Base-by-base conservation (phyloP, 352 stramenopile genomes). In the Globisporangium okanoganense region DNA sequence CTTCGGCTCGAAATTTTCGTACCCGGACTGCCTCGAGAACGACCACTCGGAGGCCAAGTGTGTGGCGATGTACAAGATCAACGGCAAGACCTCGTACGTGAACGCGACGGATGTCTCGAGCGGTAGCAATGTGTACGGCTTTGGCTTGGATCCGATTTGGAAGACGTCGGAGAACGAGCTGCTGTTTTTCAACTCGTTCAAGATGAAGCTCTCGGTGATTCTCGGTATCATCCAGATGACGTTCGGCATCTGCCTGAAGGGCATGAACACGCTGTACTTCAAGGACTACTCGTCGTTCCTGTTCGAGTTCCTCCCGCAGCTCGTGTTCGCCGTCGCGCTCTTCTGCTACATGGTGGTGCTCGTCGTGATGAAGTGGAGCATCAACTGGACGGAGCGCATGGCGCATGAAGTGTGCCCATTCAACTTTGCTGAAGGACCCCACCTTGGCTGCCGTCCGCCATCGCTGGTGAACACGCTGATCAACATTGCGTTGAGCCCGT, bases 161-260 rank as follows among this genome's bases (percentile, higher is more conserved):
- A 97, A 99, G 66, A 95, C 98, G 51, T 92, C 95, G 29, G 82
- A 88, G 22, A 99, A 99, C 74, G 96, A 99, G 58, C 78, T 99
- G 58, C 72, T 99, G 16, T 99, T 99, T 70, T 99, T 99, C 78
- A 99, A 99, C 84, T 99, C 95, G 38, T 98, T 99, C 87, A 99
- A 99, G 82, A 99, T 99, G 97, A 99, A 99, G 81, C 87, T 99
- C 22, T 97, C 92, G 59, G 96, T 99, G 24, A 98, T 99, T 54
- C 90, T 99, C 54, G 97, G 97, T 44, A 98, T 99, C 56, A 79
- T 96, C 53, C 97, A 99, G 71, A 99, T 99, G 97, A 98, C 95
- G 59, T 92, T 98, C 24, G 97, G 97, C 69, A 98, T 99, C 35
- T 76, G 90, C 36, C 81, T 99, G 31, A 98, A 98, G 73, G 95